phyloP scores from a whole-genome alignment of 805 yeast species.

The Ogataea paradorogensis region DNA sequence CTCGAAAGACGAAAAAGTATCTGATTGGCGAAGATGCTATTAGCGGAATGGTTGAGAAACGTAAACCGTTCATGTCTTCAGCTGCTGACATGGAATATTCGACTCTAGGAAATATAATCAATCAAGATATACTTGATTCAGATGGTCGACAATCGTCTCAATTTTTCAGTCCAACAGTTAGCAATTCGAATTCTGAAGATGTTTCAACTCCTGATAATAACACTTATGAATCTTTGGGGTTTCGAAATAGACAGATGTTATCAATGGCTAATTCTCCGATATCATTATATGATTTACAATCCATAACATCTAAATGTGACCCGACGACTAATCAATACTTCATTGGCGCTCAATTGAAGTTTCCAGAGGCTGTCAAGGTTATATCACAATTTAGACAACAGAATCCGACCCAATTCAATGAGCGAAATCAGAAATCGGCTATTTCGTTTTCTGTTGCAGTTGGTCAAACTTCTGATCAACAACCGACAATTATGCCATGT shows the following conservation, averaged over 20 bases:
- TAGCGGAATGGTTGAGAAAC: not conserved
- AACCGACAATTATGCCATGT: constrained; percentile 23
- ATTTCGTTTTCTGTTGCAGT: constrained; percentile 46
- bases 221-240: constrained; percentile 27
- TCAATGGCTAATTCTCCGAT: constrained; percentile 1
- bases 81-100: constrained; percentile 77
- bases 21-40: constrained; percentile 58
- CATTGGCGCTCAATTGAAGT: constrained; percentile 52
- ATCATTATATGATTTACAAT: constrained; percentile 10
- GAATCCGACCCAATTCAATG: constrained; percentile 41
- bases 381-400: constrained; percentile 37
- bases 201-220: constrained; percentile 18
- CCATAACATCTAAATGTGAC: constrained; percentile 47
- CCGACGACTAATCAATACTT: constrained; percentile 63
- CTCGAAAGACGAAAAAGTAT: constrained; percentile 81
- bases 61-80: constrained; percentile 7
- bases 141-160: constrained; percentile 16
- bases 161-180: constrained; percentile 35
- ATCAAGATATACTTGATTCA: constrained; percentile 39
- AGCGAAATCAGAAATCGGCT: constrained; percentile 34
- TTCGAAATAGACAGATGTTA: constrained; percentile 12
- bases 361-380: constrained; percentile 58
- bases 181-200: constrained; percentile 33
- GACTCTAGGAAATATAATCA: constrained; percentile 61
- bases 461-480: constrained; percentile 29